Conservation (phyloP, 2,329 filamentous ascomycete genomes). For the Kalmusia sp. region DNA sequence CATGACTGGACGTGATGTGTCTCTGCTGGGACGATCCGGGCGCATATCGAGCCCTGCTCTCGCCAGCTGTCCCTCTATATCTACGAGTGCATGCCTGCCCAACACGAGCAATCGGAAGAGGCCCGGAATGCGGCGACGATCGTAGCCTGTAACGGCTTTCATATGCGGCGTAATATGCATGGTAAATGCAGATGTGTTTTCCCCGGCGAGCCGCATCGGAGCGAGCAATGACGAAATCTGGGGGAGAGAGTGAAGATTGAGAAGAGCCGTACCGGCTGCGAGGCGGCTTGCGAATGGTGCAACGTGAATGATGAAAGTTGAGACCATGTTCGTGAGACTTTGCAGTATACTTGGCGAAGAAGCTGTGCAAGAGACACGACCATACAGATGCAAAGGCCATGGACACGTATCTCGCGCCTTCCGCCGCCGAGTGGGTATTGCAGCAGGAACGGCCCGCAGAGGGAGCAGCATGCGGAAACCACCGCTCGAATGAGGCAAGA, state of each 20-base stretch:
- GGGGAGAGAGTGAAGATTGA: not conserved
- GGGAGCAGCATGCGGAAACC: no score
- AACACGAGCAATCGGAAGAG: slow-evolving; percentile 9
- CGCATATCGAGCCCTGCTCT: not conserved
- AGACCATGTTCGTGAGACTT: slow-evolving; percentile 1
- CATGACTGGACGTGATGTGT: no score
- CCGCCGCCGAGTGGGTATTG: not conserved
- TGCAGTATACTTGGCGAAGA: not conserved
- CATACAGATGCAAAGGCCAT: not conserved
- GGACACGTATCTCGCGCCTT: not conserved
- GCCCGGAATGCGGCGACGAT: slow-evolving; percentile 10
- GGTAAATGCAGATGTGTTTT: not conserved
- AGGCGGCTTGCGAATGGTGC: slow-evolving; percentile 2
- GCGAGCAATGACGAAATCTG: not conserved
- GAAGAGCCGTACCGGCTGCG: not conserved
- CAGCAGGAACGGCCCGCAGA: not conserved
- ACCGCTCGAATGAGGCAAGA: not conserved
- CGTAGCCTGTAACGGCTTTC: slow-evolving; percentile 9
- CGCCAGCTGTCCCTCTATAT: not conserved
- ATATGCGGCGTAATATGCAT: slow-evolving; percentile 4
- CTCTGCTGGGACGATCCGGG: no score
- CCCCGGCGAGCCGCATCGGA: slow-evolving; percentile 4
- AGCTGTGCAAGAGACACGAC: not conserved
- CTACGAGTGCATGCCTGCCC: not conserved
- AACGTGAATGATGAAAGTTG: slow-evolving; percentile 11